Conservation (phyloP, 2,329 filamentous ascomycete genomes). For the Sporothrix brasiliensis region DNA sequence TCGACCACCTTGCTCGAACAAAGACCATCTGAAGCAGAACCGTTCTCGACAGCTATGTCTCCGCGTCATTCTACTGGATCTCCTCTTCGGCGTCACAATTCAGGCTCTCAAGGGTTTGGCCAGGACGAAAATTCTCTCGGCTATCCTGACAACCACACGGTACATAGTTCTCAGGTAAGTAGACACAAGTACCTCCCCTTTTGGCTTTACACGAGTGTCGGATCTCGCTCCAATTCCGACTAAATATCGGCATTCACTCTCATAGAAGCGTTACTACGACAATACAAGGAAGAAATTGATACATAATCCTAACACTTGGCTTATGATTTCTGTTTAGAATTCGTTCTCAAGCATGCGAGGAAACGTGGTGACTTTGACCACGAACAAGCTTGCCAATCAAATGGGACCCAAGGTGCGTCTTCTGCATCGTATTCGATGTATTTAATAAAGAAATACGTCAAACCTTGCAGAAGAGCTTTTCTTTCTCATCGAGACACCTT, state of each 20-base stretch:
- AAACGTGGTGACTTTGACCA: conserved; percentile 52
- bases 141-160: conserved; percentile 44
- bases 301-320: neutral
- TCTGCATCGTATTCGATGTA: no score
- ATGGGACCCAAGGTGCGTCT: conserved; percentile 54
- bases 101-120: conserved; percentile 41
- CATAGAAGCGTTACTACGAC: no score
- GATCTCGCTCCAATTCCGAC: no score
- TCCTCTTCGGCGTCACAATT: conserved; percentile 46
- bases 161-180: conserved; percentile 43
- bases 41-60: conserved; percentile 45
- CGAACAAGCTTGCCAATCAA: conserved; percentile 61
- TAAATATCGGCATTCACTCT: neutral
- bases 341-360: conserved; percentile 45
- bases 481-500: conserved; percentile 34
- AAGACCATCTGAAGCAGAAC: neutral
- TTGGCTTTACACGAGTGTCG: neutral
- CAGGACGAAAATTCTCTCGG: conserved; percentile 46
- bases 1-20: conserved; percentile 5
- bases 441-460: neutral
- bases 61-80: conserved; percentile 48
- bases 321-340: conserved; percentile 28
- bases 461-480: neutral
- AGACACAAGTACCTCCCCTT: neutral
- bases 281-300: neutral